Evolutionary conservation across 1,284 basidiomycete genomes (phyloP), one percentile per base, ranked within the genome.

Genomic region (Ceratobasidium sp.): DNA sequence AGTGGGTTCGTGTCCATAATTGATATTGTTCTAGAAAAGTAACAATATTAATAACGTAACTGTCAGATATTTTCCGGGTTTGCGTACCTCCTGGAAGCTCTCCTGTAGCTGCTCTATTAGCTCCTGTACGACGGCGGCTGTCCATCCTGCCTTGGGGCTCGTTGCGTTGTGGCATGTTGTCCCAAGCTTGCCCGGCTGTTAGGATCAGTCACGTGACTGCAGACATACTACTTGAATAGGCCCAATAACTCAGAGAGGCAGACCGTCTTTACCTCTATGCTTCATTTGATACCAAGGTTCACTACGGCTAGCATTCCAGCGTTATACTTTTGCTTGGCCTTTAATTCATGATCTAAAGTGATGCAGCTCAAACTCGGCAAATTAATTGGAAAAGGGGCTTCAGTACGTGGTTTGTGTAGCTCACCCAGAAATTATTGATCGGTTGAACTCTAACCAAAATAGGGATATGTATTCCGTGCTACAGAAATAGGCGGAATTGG

Each of bases 31-130:
- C 57, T 69, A 50, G 30, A 35, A 28, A 16, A 46, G 21, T 61
- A 47, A 64, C 69, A 58, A 64, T 59, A 69, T 30, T 3, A 16
- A 35, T 8, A 50, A 43, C 14, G 7, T 55, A 62, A 47, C 9
- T 28, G 43, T 30, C 14, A 52, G 73, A 74, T 74, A 77, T 73
- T 41, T 44, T 69, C 46, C 32, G 30, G 26, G 7, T 11, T 44
- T 16, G 76, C 59, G 49, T 78, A 88, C 88, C 88, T 86, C 88
- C 88, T 58, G 85, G 86, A 21, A 87, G 86, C 14, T 69, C 66
- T 28, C 52, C 54, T 74, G 86, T 85, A 74, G 87, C 87, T 66
- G 87, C 86, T 63, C 83, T 82, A 58, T 85, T 81, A 44, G 83
- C 77, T 73, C 83, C 84, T 79, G 59, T 47, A 49, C 46, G 46